Base-by-base conservation (phyloP, 176 grass and related monocot genomes). In the Elaeis guineensis region DNA sequence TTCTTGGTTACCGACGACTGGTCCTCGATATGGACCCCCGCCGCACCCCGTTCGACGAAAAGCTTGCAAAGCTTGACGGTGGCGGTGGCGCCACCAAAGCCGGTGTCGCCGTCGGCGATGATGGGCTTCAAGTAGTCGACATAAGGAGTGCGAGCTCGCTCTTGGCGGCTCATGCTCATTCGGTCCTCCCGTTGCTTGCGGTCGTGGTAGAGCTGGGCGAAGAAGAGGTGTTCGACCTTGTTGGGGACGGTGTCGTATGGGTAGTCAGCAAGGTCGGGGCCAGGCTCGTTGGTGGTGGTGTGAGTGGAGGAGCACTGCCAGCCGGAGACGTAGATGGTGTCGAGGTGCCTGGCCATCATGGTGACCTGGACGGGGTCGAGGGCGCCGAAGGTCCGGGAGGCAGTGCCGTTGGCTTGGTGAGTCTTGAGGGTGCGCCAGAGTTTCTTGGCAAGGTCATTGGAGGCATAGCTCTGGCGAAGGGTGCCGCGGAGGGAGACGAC, bases 231-330 rank as follows among this genome's bases (percentile, higher is more conserved):
- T 22, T 86, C 90, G 0, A 95, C 90, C 70, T 95, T 90, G 77
- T 95, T 90, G 29, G 90, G 86, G 25, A 86, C 90, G 4, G 90
- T 90, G 90, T 95, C 90, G 72, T 95, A 95, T 18, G 90, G 86
- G 80, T 95, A 95, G 77, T 95, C 90, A 7, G 90, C 90, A 64
- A 95, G 86, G 79, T 95, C 86, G 0, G 90, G 90, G 2, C 90
- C 90, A 2, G 83, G 86, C 77, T 95, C 90, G 16, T 90, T 86
- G 15, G 67, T 90, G n/a, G 71, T 59, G 59, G 90, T 95, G 77
- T 95, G 90, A 21, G 90, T 95, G 16, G 90, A 95, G 52, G 86
- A 95, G 82, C 90, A 95, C 87, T 95, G 90, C 90, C 91, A 95
- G 16, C 91, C 91, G 61, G 91, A 87, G 17, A 87, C 91, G 78